Conservation (phyloP, 768 basidiomycete species). For the Serendipita indica region DNA sequence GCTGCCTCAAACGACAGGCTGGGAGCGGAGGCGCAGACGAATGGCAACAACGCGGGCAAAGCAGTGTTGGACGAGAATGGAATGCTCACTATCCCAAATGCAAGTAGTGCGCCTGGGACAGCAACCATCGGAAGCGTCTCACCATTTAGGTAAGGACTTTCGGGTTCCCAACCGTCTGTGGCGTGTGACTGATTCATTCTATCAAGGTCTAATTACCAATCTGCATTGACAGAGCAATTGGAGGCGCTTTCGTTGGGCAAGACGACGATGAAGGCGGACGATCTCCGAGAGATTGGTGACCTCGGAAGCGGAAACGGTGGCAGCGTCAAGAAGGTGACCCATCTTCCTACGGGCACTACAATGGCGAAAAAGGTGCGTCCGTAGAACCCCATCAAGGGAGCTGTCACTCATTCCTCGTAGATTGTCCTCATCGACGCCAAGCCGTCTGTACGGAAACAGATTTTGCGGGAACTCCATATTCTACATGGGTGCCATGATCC, state of each 20-base stretch:
- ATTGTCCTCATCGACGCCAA: slow-evolving; percentile 95
- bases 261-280: slow-evolving; percentile 70
- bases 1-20: background rate
- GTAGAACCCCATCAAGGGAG: background rate
- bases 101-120: slow-evolving; percentile 5
- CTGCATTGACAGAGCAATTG: slow-evolving; percentile 65
- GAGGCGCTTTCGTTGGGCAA: slow-evolving; percentile 70
- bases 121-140: slow-evolving; percentile 3
- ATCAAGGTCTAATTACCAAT: slow-evolving; percentile 60
- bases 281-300: slow-evolving; percentile 79
- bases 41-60: background rate
- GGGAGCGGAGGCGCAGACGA: background rate
- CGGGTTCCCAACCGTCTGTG: background rate
- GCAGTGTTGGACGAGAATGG: slow-evolving; percentile 1
- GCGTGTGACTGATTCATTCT: no score
- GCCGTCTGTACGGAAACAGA: slow-evolving; percentile 91
- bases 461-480: slow-evolving; percentile 92
- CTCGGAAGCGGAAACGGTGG: slow-evolving; percentile 95
- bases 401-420: slow-evolving; percentile 26
- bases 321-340: slow-evolving; percentile 92
- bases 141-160: background rate
- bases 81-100: background rate
- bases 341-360: slow-evolving; percentile 73
- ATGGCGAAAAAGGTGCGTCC: slow-evolving; percentile 93
- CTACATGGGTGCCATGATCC: slow-evolving; percentile 94